phyloP scores from a whole-genome alignment of 495 filamentous ascomycete species.

The Aeminium ludgeri region DNA sequence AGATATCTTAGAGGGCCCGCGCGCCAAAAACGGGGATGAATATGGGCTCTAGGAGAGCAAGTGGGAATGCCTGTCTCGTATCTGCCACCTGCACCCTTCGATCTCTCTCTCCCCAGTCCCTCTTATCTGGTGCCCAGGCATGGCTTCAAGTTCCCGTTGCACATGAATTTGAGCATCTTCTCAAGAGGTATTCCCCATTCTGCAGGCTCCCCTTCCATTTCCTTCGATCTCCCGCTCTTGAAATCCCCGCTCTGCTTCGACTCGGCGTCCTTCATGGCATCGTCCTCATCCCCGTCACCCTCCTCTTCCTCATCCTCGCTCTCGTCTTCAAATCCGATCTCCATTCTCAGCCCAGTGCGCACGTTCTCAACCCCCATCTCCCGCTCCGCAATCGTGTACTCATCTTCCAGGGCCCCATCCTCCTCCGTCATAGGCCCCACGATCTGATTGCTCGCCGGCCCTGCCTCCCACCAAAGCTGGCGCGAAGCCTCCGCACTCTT shows the following conservation, averaged over 20 bases:
- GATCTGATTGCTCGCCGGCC: conserved; percentile 29
- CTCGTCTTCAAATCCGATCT: conserved; percentile 5
- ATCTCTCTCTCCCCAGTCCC: too few species aligned
- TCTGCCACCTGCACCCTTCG: too few species aligned
- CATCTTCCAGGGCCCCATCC: conserved; percentile 31
- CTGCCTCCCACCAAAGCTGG: conserved; percentile 20
- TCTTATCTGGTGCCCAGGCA: conserved; percentile 12
- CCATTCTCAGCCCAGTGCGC: conserved; percentile 43
- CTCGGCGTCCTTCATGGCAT: conserved; percentile 9
- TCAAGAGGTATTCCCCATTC: too few species aligned
- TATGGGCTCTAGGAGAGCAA: too few species aligned
- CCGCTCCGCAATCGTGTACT: conserved; percentile 54
- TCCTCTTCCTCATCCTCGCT: conserved; percentile 16
- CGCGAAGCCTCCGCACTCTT: conserved; percentile 2
- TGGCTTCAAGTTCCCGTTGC: too few species aligned
- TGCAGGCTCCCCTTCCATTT: too few species aligned
- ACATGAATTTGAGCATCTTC: too few species aligned
- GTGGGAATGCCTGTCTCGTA: too few species aligned
- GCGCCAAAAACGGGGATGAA: too few species aligned
- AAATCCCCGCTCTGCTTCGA: too few species aligned
- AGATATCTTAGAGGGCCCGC: too few species aligned
- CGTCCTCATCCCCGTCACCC: conserved; percentile 8
- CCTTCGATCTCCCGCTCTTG: too few species aligned
- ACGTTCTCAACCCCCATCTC: conserved; percentile 51
- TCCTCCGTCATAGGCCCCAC: conserved; percentile 7